Evolutionary conservation across 306 rosid genomes (phyloP), one percentile per base, ranked within the genome.

Genomic region (Quercus gilva): DNA sequence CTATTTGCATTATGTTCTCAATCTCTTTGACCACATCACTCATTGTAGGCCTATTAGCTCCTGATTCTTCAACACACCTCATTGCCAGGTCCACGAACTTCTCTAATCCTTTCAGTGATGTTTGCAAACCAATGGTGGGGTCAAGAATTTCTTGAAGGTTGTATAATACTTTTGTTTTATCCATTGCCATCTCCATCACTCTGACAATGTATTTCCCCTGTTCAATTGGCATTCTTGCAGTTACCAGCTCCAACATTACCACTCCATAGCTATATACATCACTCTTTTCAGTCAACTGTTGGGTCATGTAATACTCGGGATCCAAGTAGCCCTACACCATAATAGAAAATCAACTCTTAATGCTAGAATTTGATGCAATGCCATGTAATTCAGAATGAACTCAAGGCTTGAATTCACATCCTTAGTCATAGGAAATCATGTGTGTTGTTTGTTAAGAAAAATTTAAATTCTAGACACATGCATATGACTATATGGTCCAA

Each of bases 191-290:
- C 17, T 51, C 41, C 17, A 85, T 82, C 80, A 77, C 87, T 61
- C 83, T 79, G 61, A 78, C 91, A 5, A 88, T 79, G 5, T 78
- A 80, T 31, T 78, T 78, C 20, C 91, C 89, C 28, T 10, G 59
- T 73, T 83, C 83, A 28, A 88, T 85, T 26, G 89, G 87, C 67
- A 41, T 74, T 61, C 37, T 85, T 5, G 91, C 84, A 18, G 89
- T 88, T n/a, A 88, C 58, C 45, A 83, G 43, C 76, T 88, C 91
- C 65, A 85, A 49, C 86, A 85, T 68, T 51, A 88, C 71, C 35
- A 88, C 91, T n/a, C 91, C 89, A 56, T 80, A 88, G 76, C 89
- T 76, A 56, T 85, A 83, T 5, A 88, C 89, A 63, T 88, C 89
- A 60, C 87, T 88, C 80, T 88, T 88, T 74, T 85, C 87, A 0